Evolutionary conservation across 176 grass and related monocot genomes (phyloP), one percentile per base, ranked within the genome.

Genomic region (Oryza officinalis): DNA sequence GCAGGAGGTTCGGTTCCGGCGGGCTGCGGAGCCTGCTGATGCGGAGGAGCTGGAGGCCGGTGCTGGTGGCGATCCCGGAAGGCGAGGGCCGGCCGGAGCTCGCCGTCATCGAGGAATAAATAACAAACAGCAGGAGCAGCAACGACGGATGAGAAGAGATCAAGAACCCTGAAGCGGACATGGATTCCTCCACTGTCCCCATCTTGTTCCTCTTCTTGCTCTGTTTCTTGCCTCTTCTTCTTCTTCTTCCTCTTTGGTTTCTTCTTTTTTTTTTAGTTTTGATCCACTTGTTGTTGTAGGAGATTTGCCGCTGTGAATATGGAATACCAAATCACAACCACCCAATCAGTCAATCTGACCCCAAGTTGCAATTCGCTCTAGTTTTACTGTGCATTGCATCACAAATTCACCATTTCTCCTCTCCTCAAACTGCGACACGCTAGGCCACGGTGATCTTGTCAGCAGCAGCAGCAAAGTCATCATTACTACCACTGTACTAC

Each of bases 1-100:
- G 65, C 12, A 63, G 85, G 75, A 75, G 88, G 75, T 80, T 86
- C 43, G 70, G 79, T 4, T 18, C 80, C 4, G 79, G 83, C 37
- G 82, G 82, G 37, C 74, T 92, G 71, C 65, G 89, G 20, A 81
- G 81, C 81, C 71, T 87, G 23, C 81, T 91, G 89, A 75, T 81
- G 89, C 89, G 89, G 20, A 81, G 85, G 54, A 87, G 77, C 81
- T 91, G 89, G 89, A 81, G 89, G 65, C 89, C 89, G 13, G 85
- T 85, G 72, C 81, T 91, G 44, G 65, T 65, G 54, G 85, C 85
- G 27, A 91, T 91, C 72, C 85, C 89, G 20, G 89, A 91, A 64
- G 80, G 14, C 12, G 79, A 90, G 12, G 45, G 63, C 67, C 78
- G 72, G 83, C 71, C 78, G 11, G 74, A 86, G 22, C 79, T 90